Conservation (phyloP, 2,329 filamentous ascomycete species). For the Paracorniculantispora psalliotae region DNA sequence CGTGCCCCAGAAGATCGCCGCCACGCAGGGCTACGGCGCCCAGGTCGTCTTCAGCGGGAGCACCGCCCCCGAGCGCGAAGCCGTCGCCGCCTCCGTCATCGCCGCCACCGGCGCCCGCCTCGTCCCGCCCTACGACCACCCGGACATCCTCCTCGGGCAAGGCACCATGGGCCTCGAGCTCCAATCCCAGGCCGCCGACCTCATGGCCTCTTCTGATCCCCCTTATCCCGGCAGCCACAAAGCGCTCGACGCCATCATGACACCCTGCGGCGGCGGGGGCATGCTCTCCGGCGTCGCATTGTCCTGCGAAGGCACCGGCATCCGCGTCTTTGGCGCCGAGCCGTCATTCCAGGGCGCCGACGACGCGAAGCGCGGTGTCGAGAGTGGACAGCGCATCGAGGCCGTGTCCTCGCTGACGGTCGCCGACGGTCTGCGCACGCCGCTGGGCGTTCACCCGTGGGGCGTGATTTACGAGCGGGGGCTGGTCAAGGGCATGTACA, state of each 20-base stretch:
- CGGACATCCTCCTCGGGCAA: slow-evolving; percentile 86
- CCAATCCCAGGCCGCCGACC: slow-evolving; percentile 61
- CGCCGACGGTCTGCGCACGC: slow-evolving; percentile 83
- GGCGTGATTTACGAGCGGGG: slow-evolving; percentile 58
- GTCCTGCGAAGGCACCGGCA: slow-evolving; percentile 65
- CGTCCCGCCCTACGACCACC: slow-evolving; percentile 88
- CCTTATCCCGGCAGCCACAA: slow-evolving; percentile 14
- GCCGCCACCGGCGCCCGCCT: slow-evolving; percentile 68
- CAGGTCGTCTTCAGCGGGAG: slow-evolving; percentile 76
- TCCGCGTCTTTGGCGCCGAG: slow-evolving; percentile 80
- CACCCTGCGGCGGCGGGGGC: slow-evolving; percentile 83
- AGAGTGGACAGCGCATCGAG: slow-evolving; percentile 57
- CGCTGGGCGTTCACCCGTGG: slow-evolving; percentile 74
- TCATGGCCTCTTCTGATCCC: slow-evolving; percentile 35
- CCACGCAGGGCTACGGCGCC: slow-evolving; percentile 73
- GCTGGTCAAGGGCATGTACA: slow-evolving; percentile 67
- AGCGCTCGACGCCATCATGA: slow-evolving; percentile 65
- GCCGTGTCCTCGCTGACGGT: slow-evolving; percentile 73
- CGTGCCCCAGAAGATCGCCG: slow-evolving; percentile 80
- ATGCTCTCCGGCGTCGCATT: slow-evolving; percentile 81
- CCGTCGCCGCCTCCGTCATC: slow-evolving; percentile 64
- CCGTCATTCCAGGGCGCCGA: slow-evolving; percentile 78
- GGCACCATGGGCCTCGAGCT: slow-evolving; percentile 86
- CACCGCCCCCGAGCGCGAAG: slow-evolving; percentile 76
- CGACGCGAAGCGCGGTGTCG: slow-evolving; percentile 70